Conservation (phyloP, 768 basidiomycete species). For the Kwoniella botswanensis region DNA sequence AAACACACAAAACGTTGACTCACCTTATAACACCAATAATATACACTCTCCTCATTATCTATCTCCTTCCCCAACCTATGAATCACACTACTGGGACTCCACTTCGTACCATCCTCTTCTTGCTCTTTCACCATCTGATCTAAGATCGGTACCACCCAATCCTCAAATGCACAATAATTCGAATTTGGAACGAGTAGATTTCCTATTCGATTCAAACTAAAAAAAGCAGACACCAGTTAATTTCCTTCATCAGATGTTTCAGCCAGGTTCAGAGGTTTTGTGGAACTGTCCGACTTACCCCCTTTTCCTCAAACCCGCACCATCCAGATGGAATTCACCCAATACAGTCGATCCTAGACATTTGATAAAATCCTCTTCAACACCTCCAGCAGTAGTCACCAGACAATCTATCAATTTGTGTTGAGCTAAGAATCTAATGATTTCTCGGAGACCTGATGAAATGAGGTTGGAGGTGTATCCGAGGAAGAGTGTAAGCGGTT, state of each 20-base stretch:
- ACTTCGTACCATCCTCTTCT: constrained; percentile 62
- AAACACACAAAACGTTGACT: constrained; percentile 48
- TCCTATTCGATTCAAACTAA: constrained; percentile 88
- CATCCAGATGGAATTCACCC: constrained; percentile 78
- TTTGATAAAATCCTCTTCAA: constrained; percentile 99
- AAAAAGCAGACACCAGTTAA: too few relatives aligned
- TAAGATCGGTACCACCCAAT: constrained; percentile 96
- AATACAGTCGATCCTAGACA: constrained; percentile 96
- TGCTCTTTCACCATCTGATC: constrained; percentile 90
- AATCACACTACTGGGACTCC: constrained; percentile 96
- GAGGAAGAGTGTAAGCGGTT: constrained; percentile 84
- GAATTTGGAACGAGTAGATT: constrained; percentile 96
- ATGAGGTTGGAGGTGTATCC: constrained; percentile 99
- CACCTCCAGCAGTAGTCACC: constrained; percentile 96
- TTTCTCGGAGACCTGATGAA: constrained; percentile 92
- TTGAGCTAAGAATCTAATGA: constrained; percentile 89
- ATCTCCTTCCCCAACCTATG: constrained; percentile 94
- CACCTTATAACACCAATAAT: constrained; percentile 99
- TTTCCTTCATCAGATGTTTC: too few relatives aligned
- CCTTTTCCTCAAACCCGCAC: constrained; percentile 78
- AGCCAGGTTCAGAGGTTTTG: too few relatives aligned
- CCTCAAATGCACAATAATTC: constrained; percentile 99
- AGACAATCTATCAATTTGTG: constrained; percentile 85
- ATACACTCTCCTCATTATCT: constrained; percentile 93
- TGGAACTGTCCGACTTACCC: constrained; percentile 61